phyloP scores from a whole-genome alignment of 108 stramenopile species.

The Craspedostauros australis region DNA sequence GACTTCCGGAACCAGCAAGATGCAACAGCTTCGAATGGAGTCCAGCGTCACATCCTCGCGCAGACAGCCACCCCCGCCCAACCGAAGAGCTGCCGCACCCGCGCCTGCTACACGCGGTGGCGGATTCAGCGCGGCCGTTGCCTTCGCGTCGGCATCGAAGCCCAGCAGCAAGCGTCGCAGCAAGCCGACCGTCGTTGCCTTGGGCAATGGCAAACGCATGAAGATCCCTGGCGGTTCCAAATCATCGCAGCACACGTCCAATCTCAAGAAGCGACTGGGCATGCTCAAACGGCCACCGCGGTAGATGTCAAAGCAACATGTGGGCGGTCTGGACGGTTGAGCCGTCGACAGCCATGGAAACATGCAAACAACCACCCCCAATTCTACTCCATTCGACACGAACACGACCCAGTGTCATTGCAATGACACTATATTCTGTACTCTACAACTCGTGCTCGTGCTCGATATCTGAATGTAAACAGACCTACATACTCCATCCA shows the following conservation, averaged over 20 bases:
- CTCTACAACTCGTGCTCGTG: too few species aligned
- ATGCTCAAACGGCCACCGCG: slow-evolving; percentile 7
- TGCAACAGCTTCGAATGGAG: slow-evolving; percentile 26
- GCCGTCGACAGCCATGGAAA: neutral
- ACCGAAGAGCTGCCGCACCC: neutral
- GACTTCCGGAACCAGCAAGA: slow-evolving; percentile 7
- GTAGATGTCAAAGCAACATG: neutral
- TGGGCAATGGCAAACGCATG: slow-evolving; percentile 31
- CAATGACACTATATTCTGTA: too few species aligned
- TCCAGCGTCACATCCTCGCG: slow-evolving; percentile 20
- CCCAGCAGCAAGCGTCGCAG: slow-evolving; percentile 4
- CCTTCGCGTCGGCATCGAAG: slow-evolving; percentile 19
- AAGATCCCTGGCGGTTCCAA: slow-evolving; percentile 21
- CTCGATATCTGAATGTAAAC: too few species aligned
- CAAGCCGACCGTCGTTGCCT: slow-evolving; percentile 4
- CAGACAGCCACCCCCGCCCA: slow-evolving; percentile 1
- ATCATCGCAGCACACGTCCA: neutral
- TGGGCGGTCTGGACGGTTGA: neutral
- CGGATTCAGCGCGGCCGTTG: slow-evolving; percentile 35
- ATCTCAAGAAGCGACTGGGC: slow-evolving; percentile 6
- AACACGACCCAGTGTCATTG: too few species aligned
- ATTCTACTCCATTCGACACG: too few species aligned
- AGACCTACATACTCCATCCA: too few species aligned
- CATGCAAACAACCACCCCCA: neutral
- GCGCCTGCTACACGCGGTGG: neutral